Percentiles rank a stretch among this genome's conserved stretches.
phyloP scores from a whole-genome alignment of 345 rosid genomes.

The Eucalyptus regnans region DNA sequence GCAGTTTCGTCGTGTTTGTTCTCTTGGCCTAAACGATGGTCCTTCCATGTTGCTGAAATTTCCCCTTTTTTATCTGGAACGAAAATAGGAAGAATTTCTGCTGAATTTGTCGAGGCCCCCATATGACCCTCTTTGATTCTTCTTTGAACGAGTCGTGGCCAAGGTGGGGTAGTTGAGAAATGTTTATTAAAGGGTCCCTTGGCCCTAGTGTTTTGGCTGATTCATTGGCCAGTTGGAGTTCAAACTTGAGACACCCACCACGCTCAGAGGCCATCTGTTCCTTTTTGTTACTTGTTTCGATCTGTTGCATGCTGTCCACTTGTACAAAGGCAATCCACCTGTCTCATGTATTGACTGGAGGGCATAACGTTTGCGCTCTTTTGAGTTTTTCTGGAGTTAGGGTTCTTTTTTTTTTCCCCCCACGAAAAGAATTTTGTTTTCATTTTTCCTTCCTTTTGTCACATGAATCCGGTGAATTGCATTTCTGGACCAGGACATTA shows the following conservation, averaged over 20 bases:
- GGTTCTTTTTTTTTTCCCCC: not conserved
- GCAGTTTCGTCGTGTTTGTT: not conserved
- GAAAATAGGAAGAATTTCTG: not conserved
- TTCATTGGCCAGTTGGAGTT: not conserved
- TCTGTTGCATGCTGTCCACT: conserved; percentile 9
- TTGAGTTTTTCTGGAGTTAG: not conserved
- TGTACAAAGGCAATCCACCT: not conserved
- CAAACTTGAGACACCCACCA: not conserved
- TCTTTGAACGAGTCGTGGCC: not conserved
- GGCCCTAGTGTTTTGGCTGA: not conserved
- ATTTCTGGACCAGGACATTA: not conserved
- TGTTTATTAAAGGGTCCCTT: not conserved
- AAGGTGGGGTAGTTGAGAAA: not conserved
- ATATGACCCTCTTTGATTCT: not conserved
- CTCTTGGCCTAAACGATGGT: not conserved
- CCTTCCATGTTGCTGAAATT: not conserved
- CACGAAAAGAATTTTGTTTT: not conserved
- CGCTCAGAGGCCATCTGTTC: not conserved
- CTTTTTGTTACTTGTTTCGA: not conserved
- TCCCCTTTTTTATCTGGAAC: not conserved
- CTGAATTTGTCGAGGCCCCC: not conserved
- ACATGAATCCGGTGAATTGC: not conserved
- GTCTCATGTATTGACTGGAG: not conserved
- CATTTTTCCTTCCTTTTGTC: not conserved
- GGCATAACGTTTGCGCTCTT: not conserved